Conservation (phyloP, 2,329 filamentous ascomycete species). For the Bisporella sp. region DNA sequence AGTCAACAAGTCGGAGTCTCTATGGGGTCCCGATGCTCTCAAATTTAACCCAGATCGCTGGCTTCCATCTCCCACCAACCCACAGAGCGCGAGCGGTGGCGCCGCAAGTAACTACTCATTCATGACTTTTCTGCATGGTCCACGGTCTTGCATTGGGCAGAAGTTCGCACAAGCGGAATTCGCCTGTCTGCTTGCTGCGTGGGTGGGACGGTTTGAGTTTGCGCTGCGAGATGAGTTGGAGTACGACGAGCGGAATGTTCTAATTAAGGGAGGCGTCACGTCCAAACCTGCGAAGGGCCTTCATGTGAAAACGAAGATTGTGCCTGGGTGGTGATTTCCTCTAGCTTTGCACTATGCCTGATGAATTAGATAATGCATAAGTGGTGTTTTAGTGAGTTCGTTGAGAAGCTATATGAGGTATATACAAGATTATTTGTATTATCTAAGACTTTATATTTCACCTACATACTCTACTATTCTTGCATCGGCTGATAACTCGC, state of each 20-base stretch:
- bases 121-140: conserved; percentile 80
- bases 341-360: too few species aligned
- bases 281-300: conserved; percentile 67
- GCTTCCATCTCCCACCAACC: conserved; percentile 39
- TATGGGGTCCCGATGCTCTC: conserved; percentile 72
- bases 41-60: conserved; percentile 77
- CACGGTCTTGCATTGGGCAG: conserved; percentile 77
- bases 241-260: conserved; percentile 58
- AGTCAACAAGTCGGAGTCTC: conserved; percentile 57
- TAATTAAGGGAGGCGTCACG: conserved; percentile 65
- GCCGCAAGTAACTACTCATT: conserved; percentile 70
- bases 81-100: conserved; percentile 53
- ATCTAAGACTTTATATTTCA: too few species aligned
- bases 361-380: background rate
- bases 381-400: too few species aligned
- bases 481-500: too few species aligned
- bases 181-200: conserved; percentile 70
- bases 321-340: conserved; percentile 55
- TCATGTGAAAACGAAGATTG: conserved; percentile 55
- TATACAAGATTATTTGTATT: too few species aligned
- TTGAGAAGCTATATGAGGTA: too few species aligned
- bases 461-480: too few species aligned
- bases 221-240: conserved; percentile 49
- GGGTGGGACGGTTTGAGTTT: conserved; percentile 70
- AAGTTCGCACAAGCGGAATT: conserved; percentile 79